These are phyloP conservation scores for Brachypodium distachyon DNA, from an alignment of 202 grass and related monocot genomes.

Conservation along the genomic window DNA sequence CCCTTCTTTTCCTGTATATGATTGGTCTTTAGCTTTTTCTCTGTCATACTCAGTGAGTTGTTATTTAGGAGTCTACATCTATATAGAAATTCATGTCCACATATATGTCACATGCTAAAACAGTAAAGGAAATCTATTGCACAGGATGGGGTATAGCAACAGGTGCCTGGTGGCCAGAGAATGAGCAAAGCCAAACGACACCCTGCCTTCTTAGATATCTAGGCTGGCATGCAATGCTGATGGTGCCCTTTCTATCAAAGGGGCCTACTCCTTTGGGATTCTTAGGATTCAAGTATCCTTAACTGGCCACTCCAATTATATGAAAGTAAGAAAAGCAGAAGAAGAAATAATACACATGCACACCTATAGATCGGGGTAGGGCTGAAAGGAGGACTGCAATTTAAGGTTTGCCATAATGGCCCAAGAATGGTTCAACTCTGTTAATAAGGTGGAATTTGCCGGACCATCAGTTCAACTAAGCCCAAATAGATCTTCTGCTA, in stretches of 20 bases:
- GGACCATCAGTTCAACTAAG: constrained; percentile 71
- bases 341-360: constrained; percentile 11
- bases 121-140: constrained; percentile 31
- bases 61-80: constrained; percentile 26
- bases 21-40: constrained; percentile 12
- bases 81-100: constrained; percentile 22
- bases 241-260: constrained; percentile 46
- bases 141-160: constrained; percentile 33
- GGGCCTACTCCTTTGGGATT: constrained; percentile 52
- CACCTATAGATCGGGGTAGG: constrained; percentile 40
- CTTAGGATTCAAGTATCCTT: constrained; percentile 52
- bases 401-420: constrained; percentile 59
- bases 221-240: constrained; percentile 53
- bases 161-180: constrained; percentile 27
- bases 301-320: constrained; percentile 33
- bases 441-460: constrained; percentile 70
- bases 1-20: constrained; percentile 9
- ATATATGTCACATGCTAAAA: constrained; percentile 43
- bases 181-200: constrained; percentile 43
- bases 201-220: constrained; percentile 57
- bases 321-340: constrained; percentile 9
- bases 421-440: constrained; percentile 63
- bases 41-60: not conserved
- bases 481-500: constrained; percentile 60
- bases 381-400: constrained; percentile 35